Conservation (phyloP, 2,329 filamentous ascomycete species). For the Aciculosporium take region DNA sequence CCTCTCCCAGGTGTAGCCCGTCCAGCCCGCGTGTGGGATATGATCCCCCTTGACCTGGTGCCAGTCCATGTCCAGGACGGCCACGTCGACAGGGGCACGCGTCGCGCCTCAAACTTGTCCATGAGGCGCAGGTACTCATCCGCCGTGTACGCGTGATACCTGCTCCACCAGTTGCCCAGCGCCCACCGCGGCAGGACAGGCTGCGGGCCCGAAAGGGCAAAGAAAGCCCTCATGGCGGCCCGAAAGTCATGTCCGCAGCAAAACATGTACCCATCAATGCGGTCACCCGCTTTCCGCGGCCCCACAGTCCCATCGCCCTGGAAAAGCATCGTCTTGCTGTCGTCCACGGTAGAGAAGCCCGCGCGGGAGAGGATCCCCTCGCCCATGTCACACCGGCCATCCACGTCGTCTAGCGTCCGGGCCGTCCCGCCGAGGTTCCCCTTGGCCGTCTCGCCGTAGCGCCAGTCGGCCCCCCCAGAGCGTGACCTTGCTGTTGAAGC, state of each 20-base stretch:
- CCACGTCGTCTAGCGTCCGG: slow-evolving; percentile 37
- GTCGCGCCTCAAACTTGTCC: slow-evolving; percentile 35
- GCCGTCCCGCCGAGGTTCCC: slow-evolving; percentile 32
- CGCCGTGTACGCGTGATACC: slow-evolving; percentile 43
- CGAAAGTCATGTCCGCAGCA: slow-evolving; percentile 42
- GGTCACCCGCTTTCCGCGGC: slow-evolving; percentile 25
- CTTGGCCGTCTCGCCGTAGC: slow-evolving; percentile 30
- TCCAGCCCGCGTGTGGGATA: slow-evolving; percentile 28
- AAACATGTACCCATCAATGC: slow-evolving; percentile 46
- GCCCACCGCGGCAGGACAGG: slow-evolving; percentile 42
- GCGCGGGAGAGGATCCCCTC: slow-evolving; percentile 34
- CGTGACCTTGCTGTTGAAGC: slow-evolving; percentile 23
- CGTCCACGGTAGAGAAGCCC: slow-evolving; percentile 39
- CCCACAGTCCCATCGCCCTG: slow-evolving; percentile 37
- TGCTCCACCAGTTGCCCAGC: slow-evolving; percentile 51
- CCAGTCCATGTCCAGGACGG: slow-evolving; percentile 54
- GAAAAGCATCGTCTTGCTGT: slow-evolving; percentile 42
- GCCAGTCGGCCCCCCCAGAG: slow-evolving; percentile 19
- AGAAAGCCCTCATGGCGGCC: slow-evolving; percentile 38
- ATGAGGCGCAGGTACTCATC: slow-evolving; percentile 43
- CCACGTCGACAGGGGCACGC: slow-evolving; percentile 44
- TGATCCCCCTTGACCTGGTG: slow-evolving; percentile 36
- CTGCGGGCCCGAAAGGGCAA: slow-evolving; percentile 39
- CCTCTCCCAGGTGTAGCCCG: slow-evolving; percentile 5
- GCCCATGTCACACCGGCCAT: slow-evolving; percentile 36